phyloP scores from a whole-genome alignment of 768 basidiomycete genomes.

The Lentinula sp. region DNA sequence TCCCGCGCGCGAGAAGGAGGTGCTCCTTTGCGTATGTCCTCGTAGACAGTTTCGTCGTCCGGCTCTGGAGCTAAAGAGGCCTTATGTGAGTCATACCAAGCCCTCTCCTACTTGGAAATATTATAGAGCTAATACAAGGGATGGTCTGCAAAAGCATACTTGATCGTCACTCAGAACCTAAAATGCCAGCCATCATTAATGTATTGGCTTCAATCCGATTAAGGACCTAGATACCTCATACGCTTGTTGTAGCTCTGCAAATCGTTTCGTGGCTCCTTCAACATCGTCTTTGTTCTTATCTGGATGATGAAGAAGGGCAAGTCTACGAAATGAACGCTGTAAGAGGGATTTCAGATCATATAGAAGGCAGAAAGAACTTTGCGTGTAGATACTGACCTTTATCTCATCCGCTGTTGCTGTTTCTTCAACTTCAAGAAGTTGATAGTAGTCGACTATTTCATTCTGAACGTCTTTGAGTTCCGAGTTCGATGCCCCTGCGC shows the following conservation, averaged over 20 bases:
- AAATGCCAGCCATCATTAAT: slow-evolving; percentile 4
- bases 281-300: slow-evolving; percentile 72
- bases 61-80: slow-evolving; percentile 74
- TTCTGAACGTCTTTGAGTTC: slow-evolving; percentile 18
- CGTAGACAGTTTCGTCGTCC: slow-evolving; percentile 79
- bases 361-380: background rate
- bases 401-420: slow-evolving; percentile 85
- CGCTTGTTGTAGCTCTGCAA: slow-evolving; percentile 87
- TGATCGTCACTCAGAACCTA: slow-evolving; percentile 93
- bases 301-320: slow-evolving; percentile 82
- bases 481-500: slow-evolving; percentile 58
- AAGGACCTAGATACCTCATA: slow-evolving; percentile 62
- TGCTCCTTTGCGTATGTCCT: slow-evolving; percentile 75
- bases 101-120: slow-evolving; percentile 72
- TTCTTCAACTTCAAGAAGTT: slow-evolving; percentile 75
- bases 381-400: slow-evolving; percentile 42
- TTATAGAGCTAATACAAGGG: slow-evolving; percentile 13
- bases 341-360: slow-evolving; percentile 4
- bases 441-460: slow-evolving; percentile 64
- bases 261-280: slow-evolving; percentile 82
- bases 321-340: slow-evolving; percentile 78
- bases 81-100: slow-evolving; percentile 96
- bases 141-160: slow-evolving; percentile 37
- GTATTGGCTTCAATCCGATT: background rate
- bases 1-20: slow-evolving; percentile 48